These are phyloP conservation scores for Fusarium virguliforme DNA, from an alignment of 2,329 filamentous ascomycete genomes.

Conservation along the genomic window DNA sequence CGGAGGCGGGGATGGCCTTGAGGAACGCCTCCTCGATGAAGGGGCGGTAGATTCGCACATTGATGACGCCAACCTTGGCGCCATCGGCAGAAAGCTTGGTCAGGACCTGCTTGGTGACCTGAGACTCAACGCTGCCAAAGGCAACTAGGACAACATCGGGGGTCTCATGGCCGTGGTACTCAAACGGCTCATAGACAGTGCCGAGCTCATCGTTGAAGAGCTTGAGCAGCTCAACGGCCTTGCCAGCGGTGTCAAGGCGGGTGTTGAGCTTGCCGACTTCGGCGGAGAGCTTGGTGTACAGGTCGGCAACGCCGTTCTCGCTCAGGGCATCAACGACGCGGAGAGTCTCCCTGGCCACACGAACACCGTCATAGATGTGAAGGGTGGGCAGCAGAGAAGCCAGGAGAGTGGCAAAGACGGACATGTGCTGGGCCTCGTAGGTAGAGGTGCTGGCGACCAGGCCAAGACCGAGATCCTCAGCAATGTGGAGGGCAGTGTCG, in stretches of 20 bases:
- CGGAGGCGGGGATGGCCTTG: constrained; percentile 81
- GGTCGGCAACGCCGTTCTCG: constrained; percentile 77
- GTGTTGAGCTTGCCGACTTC: constrained; percentile 75
- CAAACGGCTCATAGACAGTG: constrained; percentile 92
- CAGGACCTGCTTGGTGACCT: constrained; percentile 86
- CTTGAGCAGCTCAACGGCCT: constrained; percentile 78
- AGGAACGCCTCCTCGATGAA: constrained; percentile 97
- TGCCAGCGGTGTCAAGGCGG: constrained; percentile 81
- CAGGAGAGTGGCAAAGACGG: constrained; percentile 87
- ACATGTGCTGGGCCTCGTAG: constrained; percentile 96
- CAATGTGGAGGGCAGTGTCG: constrained; percentile 81
- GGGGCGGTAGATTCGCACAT: constrained; percentile 93
- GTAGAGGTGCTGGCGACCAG: constrained; percentile 88
- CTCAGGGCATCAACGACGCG: constrained; percentile 87
- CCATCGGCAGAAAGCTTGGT: constrained; percentile 80
- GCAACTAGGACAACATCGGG: constrained; percentile 90
- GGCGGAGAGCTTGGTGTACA: constrained; percentile 78
- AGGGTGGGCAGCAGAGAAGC: constrained; percentile 85
- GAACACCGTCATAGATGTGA: constrained; percentile 90
- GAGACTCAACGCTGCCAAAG: constrained; percentile 93
- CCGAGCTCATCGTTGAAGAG: constrained; percentile 92
- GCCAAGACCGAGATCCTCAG: constrained; percentile 91
- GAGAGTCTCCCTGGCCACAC: constrained; percentile 85
- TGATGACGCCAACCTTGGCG: constrained; percentile 87
- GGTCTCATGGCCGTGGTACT: constrained; percentile 88